These are phyloP conservation scores for Phytophthora ramorum DNA, from an alignment of 352 stramenopile genomes.

Conservation along the genomic window DNA sequence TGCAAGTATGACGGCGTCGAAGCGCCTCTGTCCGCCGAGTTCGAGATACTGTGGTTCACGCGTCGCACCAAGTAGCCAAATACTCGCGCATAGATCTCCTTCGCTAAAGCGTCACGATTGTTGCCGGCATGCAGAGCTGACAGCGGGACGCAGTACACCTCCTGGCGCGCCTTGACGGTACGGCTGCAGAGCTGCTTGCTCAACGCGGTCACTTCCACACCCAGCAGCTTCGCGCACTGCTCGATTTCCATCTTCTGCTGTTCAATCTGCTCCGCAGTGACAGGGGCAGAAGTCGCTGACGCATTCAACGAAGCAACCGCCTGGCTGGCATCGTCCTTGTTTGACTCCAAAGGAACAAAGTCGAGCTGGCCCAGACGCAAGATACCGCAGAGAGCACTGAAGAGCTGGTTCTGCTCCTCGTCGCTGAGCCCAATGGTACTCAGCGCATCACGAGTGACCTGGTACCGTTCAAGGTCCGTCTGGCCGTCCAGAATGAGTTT, in stretches of 20 bases:
- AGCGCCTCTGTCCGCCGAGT: conserved; percentile 32
- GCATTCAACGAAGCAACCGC: conserved; percentile 58
- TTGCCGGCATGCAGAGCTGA: conserved; percentile 78
- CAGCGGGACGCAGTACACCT: conserved; percentile 85
- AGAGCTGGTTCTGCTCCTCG: conserved; percentile 76
- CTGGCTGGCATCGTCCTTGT: conserved; percentile 80
- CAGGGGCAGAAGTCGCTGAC: conserved; percentile 11
- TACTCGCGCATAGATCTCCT: conserved; percentile 95
- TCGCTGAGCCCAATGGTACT: conserved; percentile 79
- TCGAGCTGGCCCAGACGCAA: conserved; percentile 84
- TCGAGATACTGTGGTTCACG: conserved; percentile 87
- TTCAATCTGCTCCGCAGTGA: conserved; percentile 47
- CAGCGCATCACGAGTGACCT: conserved; percentile 82
- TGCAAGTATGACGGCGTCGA: conserved; percentile 65
- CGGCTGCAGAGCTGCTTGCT: conserved; percentile 80
- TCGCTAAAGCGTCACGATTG: conserved; percentile 94
- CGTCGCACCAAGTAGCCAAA: conserved; percentile 95
- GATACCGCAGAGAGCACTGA: conserved; percentile 77
- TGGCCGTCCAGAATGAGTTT: conserved; percentile 72
- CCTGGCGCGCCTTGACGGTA: conserved; percentile 81
- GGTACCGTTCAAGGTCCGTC: conserved; percentile 76
- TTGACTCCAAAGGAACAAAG: conserved; percentile 78
- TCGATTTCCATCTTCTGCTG: conserved; percentile 69
- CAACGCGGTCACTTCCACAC: conserved; percentile 69
- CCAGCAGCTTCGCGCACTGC: conserved; percentile 67